These are phyloP conservation scores for Xylariaceae sp. DNA, from an alignment of 2,329 filamentous ascomycete genomes.

Conservation along the genomic window DNA sequence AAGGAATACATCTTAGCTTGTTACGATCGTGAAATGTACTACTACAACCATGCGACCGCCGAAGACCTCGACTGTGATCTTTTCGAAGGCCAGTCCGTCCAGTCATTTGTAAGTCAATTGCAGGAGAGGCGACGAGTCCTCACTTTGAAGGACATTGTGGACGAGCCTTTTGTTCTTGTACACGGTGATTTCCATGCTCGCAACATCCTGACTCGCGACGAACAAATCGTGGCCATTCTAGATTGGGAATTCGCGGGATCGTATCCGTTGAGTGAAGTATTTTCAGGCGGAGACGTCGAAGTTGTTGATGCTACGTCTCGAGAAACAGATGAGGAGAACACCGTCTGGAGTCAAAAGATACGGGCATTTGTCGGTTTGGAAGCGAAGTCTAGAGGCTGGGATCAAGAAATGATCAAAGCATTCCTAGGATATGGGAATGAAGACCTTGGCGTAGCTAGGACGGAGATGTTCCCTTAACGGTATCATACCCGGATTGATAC, in stretches of 20 bases:
- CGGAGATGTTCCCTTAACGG: constrained; percentile 3
- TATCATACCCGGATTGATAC: background rate
- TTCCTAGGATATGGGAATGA: background rate
- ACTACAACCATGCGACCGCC: constrained; percentile 2
- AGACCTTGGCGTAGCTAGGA: constrained; percentile 1
- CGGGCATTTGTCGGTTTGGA: background rate
- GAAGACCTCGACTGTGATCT: constrained; percentile 5
- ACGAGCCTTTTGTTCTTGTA: constrained; percentile 12
- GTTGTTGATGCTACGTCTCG: constrained; percentile 2
- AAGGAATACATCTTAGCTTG: constrained; percentile 14
- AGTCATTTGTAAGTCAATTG: background rate
- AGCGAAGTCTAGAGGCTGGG: background rate
- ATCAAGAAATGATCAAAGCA: background rate
- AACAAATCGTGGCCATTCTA: constrained; percentile 3
- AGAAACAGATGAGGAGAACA: constrained; percentile 2
- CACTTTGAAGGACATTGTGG: background rate
- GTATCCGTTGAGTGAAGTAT: constrained; percentile 11
- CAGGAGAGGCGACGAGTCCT: constrained; percentile 1
- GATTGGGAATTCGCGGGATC: constrained; percentile 16
- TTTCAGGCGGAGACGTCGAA: background rate
- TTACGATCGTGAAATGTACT: constrained; percentile 11
- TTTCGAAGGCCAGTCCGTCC: background rate
- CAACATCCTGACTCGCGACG: constrained; percentile 8
- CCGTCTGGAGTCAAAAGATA: constrained; percentile 1
- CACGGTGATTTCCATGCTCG: constrained; percentile 14